A percentile compares a stretch with the other conserved stretches of the same genome.
Evolutionary conservation across 2,329 filamentous ascomycete species (phyloP).

Genomic region (Periconia sp.): DNA sequence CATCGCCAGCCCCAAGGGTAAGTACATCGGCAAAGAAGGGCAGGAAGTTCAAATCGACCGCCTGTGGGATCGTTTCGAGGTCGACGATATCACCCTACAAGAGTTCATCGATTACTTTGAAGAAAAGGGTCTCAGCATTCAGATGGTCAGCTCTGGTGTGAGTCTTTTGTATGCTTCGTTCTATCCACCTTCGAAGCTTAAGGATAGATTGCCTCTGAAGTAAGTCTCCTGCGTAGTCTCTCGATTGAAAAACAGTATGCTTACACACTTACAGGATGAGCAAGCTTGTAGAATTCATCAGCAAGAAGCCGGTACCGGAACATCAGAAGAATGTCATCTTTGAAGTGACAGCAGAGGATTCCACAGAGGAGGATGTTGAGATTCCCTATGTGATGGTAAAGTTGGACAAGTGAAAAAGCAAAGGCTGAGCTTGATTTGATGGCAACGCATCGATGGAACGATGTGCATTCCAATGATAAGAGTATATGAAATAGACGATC

Average conservation of each 20-base stretch:
- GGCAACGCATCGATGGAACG: background rate
- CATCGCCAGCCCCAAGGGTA: slow-evolving; percentile 89
- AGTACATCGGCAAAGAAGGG: slow-evolving; percentile 77
- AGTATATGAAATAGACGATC: slow-evolving; percentile 18
- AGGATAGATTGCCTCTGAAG: slow-evolving; percentile 76
- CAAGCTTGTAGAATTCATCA: slow-evolving; percentile 82
- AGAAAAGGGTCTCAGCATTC: slow-evolving; percentile 74
- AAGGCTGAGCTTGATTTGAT: background rate
- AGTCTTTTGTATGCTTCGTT: slow-evolving; percentile 93
- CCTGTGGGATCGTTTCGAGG: slow-evolving; percentile 96
- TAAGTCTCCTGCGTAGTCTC: slow-evolving; percentile 46
- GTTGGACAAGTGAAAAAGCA: slow-evolving; percentile 51
- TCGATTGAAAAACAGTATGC: background rate
- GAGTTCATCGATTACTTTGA: slow-evolving; percentile 84
- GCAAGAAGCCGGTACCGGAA: slow-evolving; percentile 85
- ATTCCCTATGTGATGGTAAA: slow-evolving; percentile 95
- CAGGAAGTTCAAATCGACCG: slow-evolving; percentile 82
- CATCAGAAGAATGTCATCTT: slow-evolving; percentile 97
- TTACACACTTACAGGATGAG: slow-evolving; percentile 66
- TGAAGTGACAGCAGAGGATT: slow-evolving; percentile 87
- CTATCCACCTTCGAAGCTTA: slow-evolving; percentile 79
- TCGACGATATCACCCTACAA: slow-evolving; percentile 79
- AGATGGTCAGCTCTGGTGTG: slow-evolving; percentile 96
- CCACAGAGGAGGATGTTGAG: slow-evolving; percentile 89
- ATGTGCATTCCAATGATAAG: slow-evolving; percentile 1